Evolutionary conservation across 2,329 filamentous ascomycete species (phyloP).

Genomic region (Cytospora piceae): DNA sequence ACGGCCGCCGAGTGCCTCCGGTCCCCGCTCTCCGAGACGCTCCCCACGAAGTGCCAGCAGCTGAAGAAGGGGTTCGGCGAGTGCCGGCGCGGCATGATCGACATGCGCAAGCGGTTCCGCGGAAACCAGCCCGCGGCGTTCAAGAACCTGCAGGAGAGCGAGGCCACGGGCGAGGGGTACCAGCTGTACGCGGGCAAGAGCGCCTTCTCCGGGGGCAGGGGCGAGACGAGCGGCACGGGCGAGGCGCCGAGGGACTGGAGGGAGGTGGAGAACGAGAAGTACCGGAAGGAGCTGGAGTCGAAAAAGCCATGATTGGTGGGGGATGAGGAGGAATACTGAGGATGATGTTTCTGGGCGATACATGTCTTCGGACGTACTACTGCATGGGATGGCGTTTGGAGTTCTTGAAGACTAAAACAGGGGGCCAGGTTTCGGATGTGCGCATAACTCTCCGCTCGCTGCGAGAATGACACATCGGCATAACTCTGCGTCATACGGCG

Average conservation of each 20-base stretch:
- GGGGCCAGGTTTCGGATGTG: not conserved
- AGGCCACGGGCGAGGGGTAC: constrained; percentile 60
- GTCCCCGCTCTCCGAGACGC: constrained; percentile 75
- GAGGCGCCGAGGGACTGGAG: constrained; percentile 64
- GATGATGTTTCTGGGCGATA: not conserved
- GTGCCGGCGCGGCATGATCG: constrained; percentile 94
- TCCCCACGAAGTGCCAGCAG: constrained; percentile 89
- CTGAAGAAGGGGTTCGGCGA: constrained; percentile 91
- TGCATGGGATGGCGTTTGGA: constrained; percentile 14
- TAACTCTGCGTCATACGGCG: no score
- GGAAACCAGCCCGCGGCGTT: constrained; percentile 86
- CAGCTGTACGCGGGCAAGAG: constrained; percentile 81
- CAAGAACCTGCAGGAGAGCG: constrained; percentile 62
- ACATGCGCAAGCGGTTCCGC: constrained; percentile 98
- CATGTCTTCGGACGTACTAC: not conserved
- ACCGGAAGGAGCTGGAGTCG: constrained; percentile 45
- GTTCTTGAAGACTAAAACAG: not conserved
- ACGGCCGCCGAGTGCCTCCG: constrained; percentile 86
- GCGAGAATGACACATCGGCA: not conserved
- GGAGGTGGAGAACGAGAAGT: constrained; percentile 67
- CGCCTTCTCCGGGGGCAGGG: constrained; percentile 67
- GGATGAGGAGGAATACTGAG: not conserved
- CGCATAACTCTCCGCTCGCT: not conserved
- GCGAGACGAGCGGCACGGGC: constrained; percentile 70
- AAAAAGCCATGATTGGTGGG: constrained; percentile 29